These are phyloP conservation scores for Ramularia collo-cygni DNA, from an alignment of 2,329 filamentous ascomycete species.

Conservation along the genomic window DNA sequence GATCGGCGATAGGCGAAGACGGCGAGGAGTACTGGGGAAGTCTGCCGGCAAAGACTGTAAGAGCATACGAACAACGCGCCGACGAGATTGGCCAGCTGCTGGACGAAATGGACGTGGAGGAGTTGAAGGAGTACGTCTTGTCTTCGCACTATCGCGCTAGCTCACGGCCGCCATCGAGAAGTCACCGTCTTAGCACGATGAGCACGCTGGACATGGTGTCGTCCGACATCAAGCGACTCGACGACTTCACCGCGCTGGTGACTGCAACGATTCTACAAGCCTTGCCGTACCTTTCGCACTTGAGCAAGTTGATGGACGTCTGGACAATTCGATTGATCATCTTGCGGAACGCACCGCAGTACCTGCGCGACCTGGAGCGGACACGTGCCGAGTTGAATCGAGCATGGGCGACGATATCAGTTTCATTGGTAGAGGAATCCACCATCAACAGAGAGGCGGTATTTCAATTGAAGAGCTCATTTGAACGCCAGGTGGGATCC, in stretches of 20 bases:
- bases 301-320: conserved; percentile 64
- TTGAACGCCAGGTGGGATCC: conserved; percentile 62
- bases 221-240: conserved; percentile 46
- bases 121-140: conserved; percentile 82
- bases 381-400: conserved; percentile 58
- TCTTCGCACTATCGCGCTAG: conserved; percentile 62
- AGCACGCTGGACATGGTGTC: conserved; percentile 7
- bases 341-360: conserved; percentile 63
- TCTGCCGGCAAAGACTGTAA: conserved; percentile 57
- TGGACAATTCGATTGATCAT: conserved; percentile 76
- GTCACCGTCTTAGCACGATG: conserved; percentile 18
- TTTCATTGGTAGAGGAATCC: conserved; percentile 8
- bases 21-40: conserved; percentile 59
- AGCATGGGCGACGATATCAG: conserved; percentile 57
- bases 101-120: conserved; percentile 68
- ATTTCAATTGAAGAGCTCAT: conserved; percentile 40
- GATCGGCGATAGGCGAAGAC: conserved; percentile 22
- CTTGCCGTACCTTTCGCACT: conserved; percentile 68
- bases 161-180: conserved; percentile 40
- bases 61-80: conserved; percentile 63
- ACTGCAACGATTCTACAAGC: conserved; percentile 88
- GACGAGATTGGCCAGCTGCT: conserved; percentile 66
- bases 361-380: conserved; percentile 58
- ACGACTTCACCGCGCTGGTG: conserved; percentile 82
- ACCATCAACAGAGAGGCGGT: conserved; percentile 16